A percentile compares a stretch with the other conserved stretches of the same genome.
Conservation (phyloP, 139 green algal species). For the Chlorella sorokiniana region DNA sequence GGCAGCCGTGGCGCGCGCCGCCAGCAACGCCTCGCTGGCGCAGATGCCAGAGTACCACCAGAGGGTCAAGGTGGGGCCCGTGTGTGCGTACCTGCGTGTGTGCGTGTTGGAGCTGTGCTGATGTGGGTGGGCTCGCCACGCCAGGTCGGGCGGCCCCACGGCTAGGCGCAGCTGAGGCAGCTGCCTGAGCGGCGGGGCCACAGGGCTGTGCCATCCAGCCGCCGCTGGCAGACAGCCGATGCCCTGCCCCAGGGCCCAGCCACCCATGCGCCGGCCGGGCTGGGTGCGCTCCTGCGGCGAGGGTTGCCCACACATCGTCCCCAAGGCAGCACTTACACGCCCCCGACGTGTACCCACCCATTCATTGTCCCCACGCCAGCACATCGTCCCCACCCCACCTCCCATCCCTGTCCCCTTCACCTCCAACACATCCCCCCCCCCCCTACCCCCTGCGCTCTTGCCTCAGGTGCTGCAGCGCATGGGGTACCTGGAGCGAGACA, state of each 20-base stretch:
- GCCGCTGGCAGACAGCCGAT: no score
- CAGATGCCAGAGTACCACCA: slow-evolving; percentile 91
- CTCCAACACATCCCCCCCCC: background rate
- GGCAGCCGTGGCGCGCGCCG: slow-evolving; percentile 48
- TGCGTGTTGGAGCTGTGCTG: background rate
- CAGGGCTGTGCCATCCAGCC: no score
- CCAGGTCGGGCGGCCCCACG: no score
- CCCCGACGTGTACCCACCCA: no score
- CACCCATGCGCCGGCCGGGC: no score
- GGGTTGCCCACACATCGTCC: no score
- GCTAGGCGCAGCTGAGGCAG: no score
- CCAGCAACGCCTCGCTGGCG: slow-evolving; percentile 73
- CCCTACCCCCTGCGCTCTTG: background rate
- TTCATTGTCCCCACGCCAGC: no score
- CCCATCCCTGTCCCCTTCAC: background rate
- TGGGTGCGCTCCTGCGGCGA: no score
- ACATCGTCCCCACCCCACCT: background rate
- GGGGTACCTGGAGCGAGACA: slow-evolving; percentile 77
- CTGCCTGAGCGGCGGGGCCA: no score
- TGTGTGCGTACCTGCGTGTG: background rate
- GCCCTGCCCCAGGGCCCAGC: no score
- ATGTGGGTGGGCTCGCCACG: background rate
- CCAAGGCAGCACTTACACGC: no score
- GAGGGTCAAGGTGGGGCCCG: slow-evolving; percentile 35
- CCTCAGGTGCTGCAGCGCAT: slow-evolving; percentile 77